Conservation (phyloP, 805 yeast genomes). For the Jamesozyma rosinii region DNA sequence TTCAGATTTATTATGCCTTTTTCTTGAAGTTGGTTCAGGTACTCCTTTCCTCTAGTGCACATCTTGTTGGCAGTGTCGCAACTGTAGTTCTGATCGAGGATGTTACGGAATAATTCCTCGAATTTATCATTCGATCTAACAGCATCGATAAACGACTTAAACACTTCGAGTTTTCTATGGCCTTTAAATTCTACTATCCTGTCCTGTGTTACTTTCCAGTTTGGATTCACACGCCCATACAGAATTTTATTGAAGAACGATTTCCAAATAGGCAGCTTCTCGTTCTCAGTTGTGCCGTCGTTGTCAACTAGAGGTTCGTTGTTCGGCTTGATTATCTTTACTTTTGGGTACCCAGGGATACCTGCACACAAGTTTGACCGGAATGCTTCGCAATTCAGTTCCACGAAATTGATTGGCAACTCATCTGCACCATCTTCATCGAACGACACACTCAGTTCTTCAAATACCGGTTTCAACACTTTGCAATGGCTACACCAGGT, state of each 20-base stretch:
- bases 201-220: conserved; percentile 20
- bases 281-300: conserved; percentile 1
- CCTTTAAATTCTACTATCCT: conserved; percentile 52
- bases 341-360: conserved; percentile 53
- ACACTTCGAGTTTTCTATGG: conserved; percentile 37
- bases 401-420: conserved; percentile 19
- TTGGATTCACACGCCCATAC: conserved; percentile 7
- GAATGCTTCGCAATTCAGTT: conserved; percentile 29
- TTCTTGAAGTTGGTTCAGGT: conserved; percentile 4
- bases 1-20: not conserved
- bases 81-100: conserved; percentile 30
- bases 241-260: conserved; percentile 4
- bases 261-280: conserved; percentile 7
- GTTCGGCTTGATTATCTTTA: conserved; percentile 46
- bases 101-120: conserved; percentile 8
- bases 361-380: conserved; percentile 24
- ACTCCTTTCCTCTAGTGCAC: conserved; percentile 15
- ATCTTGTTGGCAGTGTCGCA: conserved; percentile 7
- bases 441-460: conserved; percentile 35
- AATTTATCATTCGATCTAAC: conserved; percentile 12
- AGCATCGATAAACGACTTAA: conserved; percentile 43
- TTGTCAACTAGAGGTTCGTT: not conserved
- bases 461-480: conserved; percentile 45
- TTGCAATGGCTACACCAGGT: conserved; percentile 70
- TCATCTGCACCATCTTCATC: conserved; percentile 11